Base-by-base conservation (phyloP, 768 basidiomycete genomes). In the Boletus sensibilis region DNA sequence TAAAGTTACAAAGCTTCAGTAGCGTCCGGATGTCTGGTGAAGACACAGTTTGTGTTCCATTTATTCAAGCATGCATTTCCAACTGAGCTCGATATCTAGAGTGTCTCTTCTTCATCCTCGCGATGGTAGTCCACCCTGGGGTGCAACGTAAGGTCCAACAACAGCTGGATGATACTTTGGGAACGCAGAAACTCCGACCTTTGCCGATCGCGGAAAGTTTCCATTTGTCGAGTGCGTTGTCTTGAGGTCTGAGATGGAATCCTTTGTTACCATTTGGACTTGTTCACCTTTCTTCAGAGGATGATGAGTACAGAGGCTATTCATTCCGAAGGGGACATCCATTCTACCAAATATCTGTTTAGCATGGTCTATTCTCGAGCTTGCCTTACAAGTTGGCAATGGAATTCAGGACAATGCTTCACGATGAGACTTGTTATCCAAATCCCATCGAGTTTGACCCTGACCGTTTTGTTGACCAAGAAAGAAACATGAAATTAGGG, bases 111-210 rank as follows among this genome's bases (percentile, higher is more conserved):
- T 83, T 85, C 63, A 57, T 82, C 25, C 75, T 84, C 12, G 79
- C 82, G 5, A 83, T 85, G 81, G 70, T 80, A 44, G 71, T 79
- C 31, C 64, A 83, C 64, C 84, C 84, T 18, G 70, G 78, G 4
- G 76, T 81, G 18, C 76, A 80, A 50, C 69, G 66, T 57, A 78
- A 75, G 64, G 76, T 74, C 10, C 84, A 84, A 59, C 69, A 70
- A 43, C 81, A 86, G 65, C 68, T 86, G 39, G 83, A 85, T 65
- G 60, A 57, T 45, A 75, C 80, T 8, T 68, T 79, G 56, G 79
- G 79, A 42, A 56, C 60, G 50, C 67, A 74, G 46, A 76, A 81
- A 45, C 71, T 85, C 31, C 84, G 11, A 66, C 63, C 5, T 75
- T 79, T 51, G 60, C 64, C 13, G 79, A 70, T 50, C 61, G 79